Conservation (phyloP, 352 stramenopile genomes). For the Plasmopara halstedii region DNA sequence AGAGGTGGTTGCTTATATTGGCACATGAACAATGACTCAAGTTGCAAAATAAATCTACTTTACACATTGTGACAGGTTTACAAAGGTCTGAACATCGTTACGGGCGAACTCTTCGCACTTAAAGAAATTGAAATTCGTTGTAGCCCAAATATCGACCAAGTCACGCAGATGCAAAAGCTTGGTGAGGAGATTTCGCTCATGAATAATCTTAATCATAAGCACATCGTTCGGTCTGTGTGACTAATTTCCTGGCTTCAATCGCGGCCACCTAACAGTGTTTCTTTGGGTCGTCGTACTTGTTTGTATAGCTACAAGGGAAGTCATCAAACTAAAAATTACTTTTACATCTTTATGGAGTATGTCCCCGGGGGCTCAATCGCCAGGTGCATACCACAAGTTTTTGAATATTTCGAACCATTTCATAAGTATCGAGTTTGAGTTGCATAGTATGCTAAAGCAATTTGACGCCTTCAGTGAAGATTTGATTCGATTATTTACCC, state of each 20-base stretch:
- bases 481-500: slow-evolving; percentile 87
- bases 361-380: slow-evolving; percentile 89
- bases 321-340: slow-evolving; percentile 57
- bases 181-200: slow-evolving; percentile 92
- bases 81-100: slow-evolving; percentile 90
- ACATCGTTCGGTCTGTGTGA: slow-evolving; percentile 88
- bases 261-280: slow-evolving; percentile 12
- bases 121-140: slow-evolving; percentile 84
- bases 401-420: neutral
- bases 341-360: slow-evolving; percentile 97
- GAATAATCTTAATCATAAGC: slow-evolving; percentile 89
- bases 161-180: slow-evolving; percentile 68
- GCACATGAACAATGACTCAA: neutral
- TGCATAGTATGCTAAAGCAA: slow-evolving; percentile 80
- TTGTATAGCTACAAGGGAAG: slow-evolving; percentile 70
- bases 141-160: slow-evolving; percentile 38
- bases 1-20: neutral
- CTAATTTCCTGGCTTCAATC: neutral
- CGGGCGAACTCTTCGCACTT: slow-evolving; percentile 86
- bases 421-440: neutral
- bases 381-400: slow-evolving; percentile 17
- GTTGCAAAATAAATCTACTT: neutral
- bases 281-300: too few relatives aligned
- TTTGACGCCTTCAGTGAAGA: slow-evolving; percentile 91
- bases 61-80: slow-evolving; percentile 89